Base-by-base conservation (phyloP, 768 basidiomycete species). In the Daedaleopsis nitida region DNA sequence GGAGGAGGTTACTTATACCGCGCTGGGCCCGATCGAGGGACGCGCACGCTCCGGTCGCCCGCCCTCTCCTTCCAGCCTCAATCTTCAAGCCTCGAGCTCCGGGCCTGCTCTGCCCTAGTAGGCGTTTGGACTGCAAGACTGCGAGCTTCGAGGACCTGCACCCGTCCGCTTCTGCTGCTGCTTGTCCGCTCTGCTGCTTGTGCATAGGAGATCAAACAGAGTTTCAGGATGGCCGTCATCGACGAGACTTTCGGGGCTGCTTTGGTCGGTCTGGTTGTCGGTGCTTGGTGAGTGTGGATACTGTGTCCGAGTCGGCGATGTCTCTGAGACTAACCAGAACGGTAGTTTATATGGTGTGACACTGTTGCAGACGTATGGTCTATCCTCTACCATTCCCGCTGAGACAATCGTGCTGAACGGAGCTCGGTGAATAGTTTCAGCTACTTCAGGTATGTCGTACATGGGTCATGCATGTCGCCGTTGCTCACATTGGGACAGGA, bases 331-430 rank as follows among this genome's bases (percentile, higher is more conserved):
- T 23, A 38, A 17, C 14, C 21, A 21, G 16, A 21, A 9, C 66
- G 44, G 23, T 24, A 83, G 80, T 39, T 64, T 81, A 45, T 83
- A 80, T 66, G 81, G 81, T 38, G 76, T 81, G 24, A 82, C 81
- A 8, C 65, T 82, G 35, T 67, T 82, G 21, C 64, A 65, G 54
- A 65, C 64, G 64, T 65, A 38, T 12, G 64, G 55, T 19, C 9
- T 1, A 47, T 1, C 13, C 7, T 32, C 27, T 32, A 21, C 10
- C 39, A 21, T 3, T 4, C 11, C 8, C 45, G 5, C 16, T 4
- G 9, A 24, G 3, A 14, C 14, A 23, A 10, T 77, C 80, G 58
- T 76, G 76, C 76, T 79, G 64, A 64, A 76, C 21, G 50, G 21
- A 16, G 12, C 24, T 16, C 13, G 35, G 10, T 10, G 2, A n/a